These are phyloP conservation scores for Aspergillus bertholletiae DNA, from an alignment of 495 filamentous ascomycete species.

Conservation along the genomic window DNA sequence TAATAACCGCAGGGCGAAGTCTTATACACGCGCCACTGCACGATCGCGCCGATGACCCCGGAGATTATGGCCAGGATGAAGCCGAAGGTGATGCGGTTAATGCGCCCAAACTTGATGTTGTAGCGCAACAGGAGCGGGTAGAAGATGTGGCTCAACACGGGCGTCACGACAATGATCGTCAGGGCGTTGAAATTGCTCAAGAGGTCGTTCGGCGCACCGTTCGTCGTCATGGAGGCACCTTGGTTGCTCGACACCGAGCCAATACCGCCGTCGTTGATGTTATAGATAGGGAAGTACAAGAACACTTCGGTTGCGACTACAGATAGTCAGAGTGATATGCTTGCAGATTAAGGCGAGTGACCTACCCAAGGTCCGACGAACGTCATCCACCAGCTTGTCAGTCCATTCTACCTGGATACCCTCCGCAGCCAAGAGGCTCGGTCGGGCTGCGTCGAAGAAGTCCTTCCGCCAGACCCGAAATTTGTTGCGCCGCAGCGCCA, in stretches of 20 bases:
- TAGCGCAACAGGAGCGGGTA: slow-evolving; percentile 57
- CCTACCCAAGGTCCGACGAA: slow-evolving; percentile 36
- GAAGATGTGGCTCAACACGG: slow-evolving; percentile 58
- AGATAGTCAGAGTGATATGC: neutral
- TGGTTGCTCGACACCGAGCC: slow-evolving; percentile 46
- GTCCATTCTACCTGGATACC: slow-evolving; percentile 45
- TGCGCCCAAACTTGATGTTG: slow-evolving; percentile 56
- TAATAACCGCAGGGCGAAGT: slow-evolving; percentile 46
- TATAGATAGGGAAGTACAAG: slow-evolving; percentile 50
- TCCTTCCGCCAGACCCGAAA: slow-evolving; percentile 51
- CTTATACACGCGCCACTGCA: slow-evolving; percentile 63
- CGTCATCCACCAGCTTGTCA: slow-evolving; percentile 48
- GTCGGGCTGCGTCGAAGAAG: slow-evolving; percentile 65
- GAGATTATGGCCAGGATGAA: slow-evolving; percentile 54
- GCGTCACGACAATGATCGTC: slow-evolving; percentile 61
- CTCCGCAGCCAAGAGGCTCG: slow-evolving; percentile 49
- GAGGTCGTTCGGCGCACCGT: slow-evolving; percentile 69
- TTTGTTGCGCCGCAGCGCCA: slow-evolving; percentile 55
- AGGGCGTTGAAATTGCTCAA: slow-evolving; percentile 69
- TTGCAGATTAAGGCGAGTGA: neutral
- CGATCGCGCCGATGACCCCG: slow-evolving; percentile 55
- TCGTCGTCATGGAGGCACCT: slow-evolving; percentile 59
- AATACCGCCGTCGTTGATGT: slow-evolving; percentile 48
- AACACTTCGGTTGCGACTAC: slow-evolving; percentile 51
- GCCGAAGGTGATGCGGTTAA: slow-evolving; percentile 65